Evolutionary conservation across 139 green algal species (phyloP), one percentile per base, ranked within the genome.

Genomic region (Nannochloris sp.): DNA sequence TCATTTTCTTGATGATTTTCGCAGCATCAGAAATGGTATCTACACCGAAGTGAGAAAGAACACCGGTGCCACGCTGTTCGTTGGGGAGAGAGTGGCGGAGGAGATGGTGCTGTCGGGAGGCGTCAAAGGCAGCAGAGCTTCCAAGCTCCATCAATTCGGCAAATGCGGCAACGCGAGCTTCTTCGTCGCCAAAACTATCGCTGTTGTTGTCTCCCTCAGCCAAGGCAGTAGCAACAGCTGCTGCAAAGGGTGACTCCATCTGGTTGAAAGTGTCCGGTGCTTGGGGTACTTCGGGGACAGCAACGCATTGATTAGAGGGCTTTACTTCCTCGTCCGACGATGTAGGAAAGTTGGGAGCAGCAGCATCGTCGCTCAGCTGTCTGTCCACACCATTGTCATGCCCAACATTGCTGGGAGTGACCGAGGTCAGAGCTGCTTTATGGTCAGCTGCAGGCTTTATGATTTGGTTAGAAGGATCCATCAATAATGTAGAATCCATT

Each of bases 1-100:
- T 76, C 69, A 76, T 76, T 39, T 71, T 71, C 42, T 76, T 76
- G 19, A 76, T 66, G 24, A 45, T 33, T 46, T 71, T 71, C 2
- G 61, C 61, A 7, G 69, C 69, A 61, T 76, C 69, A 14, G 58
- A 37, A 29, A 76, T 44, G 8, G 27, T 63, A 24, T 25, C 53
- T 1, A 48, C 54, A 29, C 56, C 61, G 55, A 76, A 76, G 33
- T 71, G 61, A 25, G 53, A 25, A 19, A 76, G 54, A 9, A 67
- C 69, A 12, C 19, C 23, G 30, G 54, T 54, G 30, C 69, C 69
- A 6, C 69, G 38, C 23, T 37, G 53, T 35, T 70, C 61, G 4
- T 46, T 34, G 2, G 69, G 61, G 25, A 76, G 53, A 55, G 51
- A 64, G 62, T 70, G 36, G 14, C 48, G 27, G 4, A 58, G 37